These are phyloP conservation scores for Medicago arabica DNA, from an alignment of 306 rosid genomes.

Conservation along the genomic window DNA sequence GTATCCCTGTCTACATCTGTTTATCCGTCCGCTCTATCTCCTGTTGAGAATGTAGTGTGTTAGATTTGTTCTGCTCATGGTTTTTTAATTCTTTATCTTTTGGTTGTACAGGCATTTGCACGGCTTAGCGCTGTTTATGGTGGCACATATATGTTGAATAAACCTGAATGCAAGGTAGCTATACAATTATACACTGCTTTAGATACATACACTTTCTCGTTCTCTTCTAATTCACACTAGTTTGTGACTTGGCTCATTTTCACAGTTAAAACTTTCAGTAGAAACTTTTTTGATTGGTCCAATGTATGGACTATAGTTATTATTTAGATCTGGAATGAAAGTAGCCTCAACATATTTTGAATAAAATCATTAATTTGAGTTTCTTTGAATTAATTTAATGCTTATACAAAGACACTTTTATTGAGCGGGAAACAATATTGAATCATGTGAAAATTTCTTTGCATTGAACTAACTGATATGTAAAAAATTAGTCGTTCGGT, in stretches of 20 bases:
- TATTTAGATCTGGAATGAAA: conserved; percentile 20
- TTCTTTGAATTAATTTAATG: conserved; percentile 14
- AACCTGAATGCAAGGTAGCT: conserved; percentile 96
- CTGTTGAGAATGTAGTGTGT: conserved; percentile 1
- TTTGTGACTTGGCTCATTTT: conserved; percentile 3
- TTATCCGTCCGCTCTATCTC: conserved; percentile 15
- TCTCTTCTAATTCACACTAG: not conserved
- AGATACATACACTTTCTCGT: not conserved
- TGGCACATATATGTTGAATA: conserved; percentile 96
- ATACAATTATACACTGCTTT: conserved; percentile 1
- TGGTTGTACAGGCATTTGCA: conserved; percentile 78
- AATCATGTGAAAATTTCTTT: not conserved
- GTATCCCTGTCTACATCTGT: conserved; percentile 43
- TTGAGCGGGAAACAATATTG: conserved; percentile 7
- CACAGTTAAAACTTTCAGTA: not conserved
- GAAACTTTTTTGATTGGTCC: not conserved
- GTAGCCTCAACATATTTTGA: not conserved
- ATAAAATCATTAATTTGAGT: not conserved
- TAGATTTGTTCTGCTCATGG: conserved; percentile 20
- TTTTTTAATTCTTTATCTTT: conserved; percentile 10
- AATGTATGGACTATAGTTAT: not conserved
- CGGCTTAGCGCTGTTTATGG: conserved; percentile 99
- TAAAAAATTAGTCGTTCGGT: not conserved
- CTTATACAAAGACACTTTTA: not conserved
- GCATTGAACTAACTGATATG: not conserved